A percentile compares a stretch with the other conserved stretches of the same genome.
These are phyloP conservation scores for Saccharomyces jurei DNA, from an alignment of 805 yeast genomes.

Conservation along the genomic window DNA sequence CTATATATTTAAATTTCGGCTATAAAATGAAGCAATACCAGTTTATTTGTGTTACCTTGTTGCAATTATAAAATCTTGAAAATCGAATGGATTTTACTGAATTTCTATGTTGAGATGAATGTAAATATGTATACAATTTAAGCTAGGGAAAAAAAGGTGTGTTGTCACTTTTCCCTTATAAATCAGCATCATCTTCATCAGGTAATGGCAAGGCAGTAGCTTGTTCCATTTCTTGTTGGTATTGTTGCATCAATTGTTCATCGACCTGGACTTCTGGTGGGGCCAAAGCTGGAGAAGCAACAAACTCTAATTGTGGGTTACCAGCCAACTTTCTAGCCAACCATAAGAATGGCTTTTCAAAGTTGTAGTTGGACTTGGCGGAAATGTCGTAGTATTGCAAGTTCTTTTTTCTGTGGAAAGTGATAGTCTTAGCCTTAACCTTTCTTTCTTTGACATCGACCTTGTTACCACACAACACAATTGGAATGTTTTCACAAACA, in stretches of 20 bases:
- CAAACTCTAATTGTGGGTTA: slow-evolving; percentile 95
- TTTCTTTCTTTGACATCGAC: slow-evolving; percentile 99
- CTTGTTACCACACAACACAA: slow-evolving; percentile 98
- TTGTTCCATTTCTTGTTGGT: slow-evolving; percentile 98
- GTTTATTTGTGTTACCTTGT: background rate
- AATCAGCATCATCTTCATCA: slow-evolving; percentile 99
- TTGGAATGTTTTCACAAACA: slow-evolving; percentile 99
- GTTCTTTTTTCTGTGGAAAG: slow-evolving; percentile 99
- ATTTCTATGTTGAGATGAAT: background rate
- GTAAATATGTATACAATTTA: background rate
- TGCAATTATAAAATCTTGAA: background rate
- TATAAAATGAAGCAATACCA: background rate
- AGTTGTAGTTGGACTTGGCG: slow-evolving; percentile 98
- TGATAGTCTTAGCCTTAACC: slow-evolving; percentile 98
- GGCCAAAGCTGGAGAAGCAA: slow-evolving; percentile 98
- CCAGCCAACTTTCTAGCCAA: slow-evolving; percentile 98
- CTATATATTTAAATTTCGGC: background rate
- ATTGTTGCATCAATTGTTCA: slow-evolving; percentile 91
- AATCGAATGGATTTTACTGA: background rate
- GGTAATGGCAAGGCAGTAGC: slow-evolving; percentile 99
- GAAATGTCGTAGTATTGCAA: slow-evolving; percentile 98
- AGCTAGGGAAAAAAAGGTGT: background rate
- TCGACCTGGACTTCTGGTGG: slow-evolving; percentile 99
- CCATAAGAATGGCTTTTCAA: slow-evolving; percentile 99
- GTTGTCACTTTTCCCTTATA: slow-evolving; percentile 39